These are phyloP conservation scores for Adenanthera pavonina DNA, from an alignment of 306 rosid species.

Conservation along the genomic window DNA sequence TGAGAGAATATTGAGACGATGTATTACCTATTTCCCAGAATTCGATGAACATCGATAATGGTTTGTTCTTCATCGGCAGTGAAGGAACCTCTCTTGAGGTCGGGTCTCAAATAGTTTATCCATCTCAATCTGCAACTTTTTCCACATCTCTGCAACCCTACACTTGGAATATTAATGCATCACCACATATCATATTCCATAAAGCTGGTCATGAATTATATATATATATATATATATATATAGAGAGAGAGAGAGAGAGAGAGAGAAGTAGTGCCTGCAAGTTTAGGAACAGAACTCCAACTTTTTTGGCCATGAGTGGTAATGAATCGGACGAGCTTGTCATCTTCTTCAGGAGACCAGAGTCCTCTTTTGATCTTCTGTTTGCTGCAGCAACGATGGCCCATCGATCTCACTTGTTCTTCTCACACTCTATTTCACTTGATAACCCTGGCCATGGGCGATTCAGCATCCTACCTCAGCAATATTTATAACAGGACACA, in stretches of 20 bases:
- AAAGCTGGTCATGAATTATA: background rate
- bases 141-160: slow-evolving; percentile 87
- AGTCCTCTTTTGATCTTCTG: slow-evolving; percentile 86
- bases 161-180: background rate
- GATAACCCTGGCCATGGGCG: background rate
- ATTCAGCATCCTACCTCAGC: slow-evolving; percentile 25
- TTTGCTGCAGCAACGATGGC: slow-evolving; percentile 80
- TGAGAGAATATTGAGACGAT: background rate
- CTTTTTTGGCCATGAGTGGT: slow-evolving; percentile 65
- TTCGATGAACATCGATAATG: slow-evolving; percentile 83
- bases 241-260: background rate
- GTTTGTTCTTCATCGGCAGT: slow-evolving; percentile 73
- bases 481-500: slow-evolving; percentile 29
- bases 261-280: slow-evolving; percentile 58
- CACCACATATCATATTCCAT: background rate
- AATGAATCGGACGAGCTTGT: slow-evolving; percentile 64
- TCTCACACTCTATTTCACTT: background rate
- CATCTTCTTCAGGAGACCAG: slow-evolving; percentile 98
- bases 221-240: background rate
- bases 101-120: slow-evolving; percentile 89
- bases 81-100: slow-evolving; percentile 81
- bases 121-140: slow-evolving; percentile 91
- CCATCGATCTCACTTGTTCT: slow-evolving; percentile 34
- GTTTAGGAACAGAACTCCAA: slow-evolving; percentile 83
- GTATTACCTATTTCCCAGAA: slow-evolving; percentile 73